Evolutionary conservation across 2,329 filamentous ascomycete genomes (phyloP).

Genomic region (Colletotrichum musicola): DNA sequence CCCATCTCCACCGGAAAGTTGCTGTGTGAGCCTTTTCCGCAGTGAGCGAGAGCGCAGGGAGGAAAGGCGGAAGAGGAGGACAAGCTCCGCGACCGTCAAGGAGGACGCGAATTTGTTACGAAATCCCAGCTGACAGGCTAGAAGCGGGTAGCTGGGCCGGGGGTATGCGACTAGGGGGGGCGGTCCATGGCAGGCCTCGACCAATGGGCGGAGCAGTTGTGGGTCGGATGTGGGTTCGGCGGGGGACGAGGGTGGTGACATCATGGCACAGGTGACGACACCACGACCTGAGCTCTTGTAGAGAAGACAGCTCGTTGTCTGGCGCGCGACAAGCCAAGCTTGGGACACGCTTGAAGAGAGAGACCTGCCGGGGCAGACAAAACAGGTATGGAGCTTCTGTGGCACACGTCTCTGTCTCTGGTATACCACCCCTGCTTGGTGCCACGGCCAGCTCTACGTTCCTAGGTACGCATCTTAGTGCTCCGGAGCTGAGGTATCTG

Average conservation of each 20-base stretch:
- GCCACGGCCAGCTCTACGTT: neutral
- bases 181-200: slow-evolving; percentile 24
- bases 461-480: neutral
- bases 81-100: slow-evolving; percentile 17
- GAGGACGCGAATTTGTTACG: slow-evolving; percentile 13
- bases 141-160: slow-evolving; percentile 27
- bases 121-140: slow-evolving; percentile 22
- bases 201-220: slow-evolving; percentile 23
- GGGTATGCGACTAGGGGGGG: slow-evolving; percentile 28
- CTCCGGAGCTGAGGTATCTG: neutral
- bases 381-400: neutral
- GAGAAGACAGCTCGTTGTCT: neutral
- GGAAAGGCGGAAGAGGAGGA: slow-evolving; percentile 9
- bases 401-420: neutral
- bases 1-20: neutral
- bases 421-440: slow-evolving; percentile 2
- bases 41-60: neutral
- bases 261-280: slow-evolving; percentile 55
- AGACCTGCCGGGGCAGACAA: neutral
- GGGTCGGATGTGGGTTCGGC: slow-evolving; percentile 28
- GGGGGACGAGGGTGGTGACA: slow-evolving; percentile 53
- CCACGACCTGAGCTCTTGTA: slow-evolving; percentile 25
- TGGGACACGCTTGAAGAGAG: slow-evolving; percentile 4
- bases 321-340: neutral
- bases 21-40: neutral